These are phyloP conservation scores for Penicillium sp. DNA, from an alignment of 2,329 filamentous ascomycete genomes.

Conservation along the genomic window DNA sequence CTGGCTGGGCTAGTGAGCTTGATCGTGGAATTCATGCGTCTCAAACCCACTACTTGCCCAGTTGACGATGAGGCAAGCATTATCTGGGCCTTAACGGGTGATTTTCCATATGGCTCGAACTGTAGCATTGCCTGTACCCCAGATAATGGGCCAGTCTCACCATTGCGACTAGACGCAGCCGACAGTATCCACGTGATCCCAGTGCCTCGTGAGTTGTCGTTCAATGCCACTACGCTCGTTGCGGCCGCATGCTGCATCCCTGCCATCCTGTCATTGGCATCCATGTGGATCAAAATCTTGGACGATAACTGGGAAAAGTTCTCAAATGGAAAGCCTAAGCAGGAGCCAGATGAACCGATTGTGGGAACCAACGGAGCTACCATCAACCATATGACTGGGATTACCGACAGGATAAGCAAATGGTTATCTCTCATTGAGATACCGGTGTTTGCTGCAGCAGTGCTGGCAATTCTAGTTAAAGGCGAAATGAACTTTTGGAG, in stretches of 20 bases:
- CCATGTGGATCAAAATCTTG: slow-evolving; percentile 63
- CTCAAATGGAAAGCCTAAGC: slow-evolving; percentile 32
- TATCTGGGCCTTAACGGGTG: slow-evolving; percentile 34
- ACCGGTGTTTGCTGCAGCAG: slow-evolving; percentile 57
- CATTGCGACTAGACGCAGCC: slow-evolving; percentile 54
- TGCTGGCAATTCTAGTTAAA: slow-evolving; percentile 49
- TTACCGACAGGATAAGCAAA: slow-evolving; percentile 36
- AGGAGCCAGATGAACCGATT: slow-evolving; percentile 42
- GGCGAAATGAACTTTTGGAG: slow-evolving; percentile 66
- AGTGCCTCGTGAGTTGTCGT: slow-evolving; percentile 54
- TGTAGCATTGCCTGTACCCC: slow-evolving; percentile 13
- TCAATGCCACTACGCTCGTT: slow-evolving; percentile 59
- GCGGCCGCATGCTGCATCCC: slow-evolving; percentile 65
- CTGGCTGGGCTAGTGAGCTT: slow-evolving; percentile 57
- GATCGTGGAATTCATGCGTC: slow-evolving; percentile 63
- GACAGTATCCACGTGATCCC: slow-evolving; percentile 64
- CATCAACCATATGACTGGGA: slow-evolving; percentile 46
- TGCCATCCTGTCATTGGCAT: slow-evolving; percentile 59
- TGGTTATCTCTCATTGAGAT: slow-evolving; percentile 51
- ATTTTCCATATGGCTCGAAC: slow-evolving; percentile 12
- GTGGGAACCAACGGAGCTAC: slow-evolving; percentile 58
- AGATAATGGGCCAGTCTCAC: slow-evolving; percentile 47
- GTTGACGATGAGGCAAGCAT: slow-evolving; percentile 39
- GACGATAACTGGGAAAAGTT: slow-evolving; percentile 58
- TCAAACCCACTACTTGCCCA: slow-evolving; percentile 45